Conservation (phyloP, 495 filamentous ascomycete genomes). For the Hapsidospora chrysogenum region DNA sequence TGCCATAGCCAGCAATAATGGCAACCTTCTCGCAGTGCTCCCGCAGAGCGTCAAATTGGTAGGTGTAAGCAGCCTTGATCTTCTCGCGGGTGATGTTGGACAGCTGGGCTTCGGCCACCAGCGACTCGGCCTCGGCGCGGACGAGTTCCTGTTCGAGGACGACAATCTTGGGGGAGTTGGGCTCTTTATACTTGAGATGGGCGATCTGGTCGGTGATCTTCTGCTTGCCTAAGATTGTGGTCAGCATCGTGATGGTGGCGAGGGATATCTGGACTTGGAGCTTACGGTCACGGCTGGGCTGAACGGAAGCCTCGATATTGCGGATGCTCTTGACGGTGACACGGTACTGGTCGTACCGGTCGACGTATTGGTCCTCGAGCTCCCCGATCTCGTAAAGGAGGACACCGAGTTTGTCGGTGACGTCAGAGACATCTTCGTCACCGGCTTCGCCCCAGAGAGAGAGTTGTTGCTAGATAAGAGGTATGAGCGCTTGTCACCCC, state of each 20-base stretch:
- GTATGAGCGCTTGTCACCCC: constrained; percentile 9
- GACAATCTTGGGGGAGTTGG: constrained; percentile 90
- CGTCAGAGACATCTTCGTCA: constrained; percentile 96
- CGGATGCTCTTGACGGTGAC: constrained; percentile 98
- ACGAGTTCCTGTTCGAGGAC: constrained; percentile 98
- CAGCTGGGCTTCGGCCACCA: constrained; percentile 93
- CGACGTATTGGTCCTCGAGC: constrained; percentile 93
- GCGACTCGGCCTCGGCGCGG: constrained; percentile 92
- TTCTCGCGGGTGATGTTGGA: constrained; percentile 99
- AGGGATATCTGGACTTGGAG: constrained; percentile 1
- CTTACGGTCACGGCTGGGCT: constrained; percentile 92
- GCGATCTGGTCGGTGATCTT: constrained; percentile 99
- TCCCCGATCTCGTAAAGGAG: constrained; percentile 97
- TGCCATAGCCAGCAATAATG: constrained; percentile 93
- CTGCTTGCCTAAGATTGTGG: constrained; percentile 56
- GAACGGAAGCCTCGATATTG: constrained; percentile 95
- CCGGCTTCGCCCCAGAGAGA: constrained; percentile 94
- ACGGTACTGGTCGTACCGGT: constrained; percentile 97
- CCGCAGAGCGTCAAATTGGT: constrained; percentile 93
- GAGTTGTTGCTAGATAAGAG: constrained; percentile 67
- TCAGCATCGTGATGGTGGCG: background rate
- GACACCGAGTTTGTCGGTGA: constrained; percentile 96
- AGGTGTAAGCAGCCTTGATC: constrained; percentile 93
- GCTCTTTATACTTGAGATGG: constrained; percentile 98
- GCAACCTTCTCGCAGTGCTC: constrained; percentile 98